Conservation (phyloP, 108 stramenopile species). For the Cyclotella sp. region DNA sequence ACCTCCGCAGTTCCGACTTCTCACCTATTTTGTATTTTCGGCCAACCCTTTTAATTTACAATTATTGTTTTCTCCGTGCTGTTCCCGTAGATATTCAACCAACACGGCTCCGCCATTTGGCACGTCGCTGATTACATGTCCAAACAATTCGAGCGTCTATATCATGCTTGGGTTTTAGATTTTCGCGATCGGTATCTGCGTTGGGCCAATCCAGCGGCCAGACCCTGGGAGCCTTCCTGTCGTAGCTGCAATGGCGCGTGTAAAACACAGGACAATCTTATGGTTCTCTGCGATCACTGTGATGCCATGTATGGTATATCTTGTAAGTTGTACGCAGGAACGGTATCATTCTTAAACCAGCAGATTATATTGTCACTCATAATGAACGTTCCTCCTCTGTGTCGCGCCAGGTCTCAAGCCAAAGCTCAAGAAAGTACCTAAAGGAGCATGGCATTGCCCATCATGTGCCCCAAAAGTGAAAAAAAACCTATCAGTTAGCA, state of each 20-base stretch:
- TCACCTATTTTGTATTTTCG: background rate
- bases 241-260: constrained; percentile 74
- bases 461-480: constrained; percentile 81
- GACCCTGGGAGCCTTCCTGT: constrained; percentile 90
- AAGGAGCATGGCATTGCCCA: constrained; percentile 87
- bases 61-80: too few species aligned
- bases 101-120: constrained; percentile 91
- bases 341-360: background rate
- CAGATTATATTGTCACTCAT: background rate
- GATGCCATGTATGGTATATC: constrained; percentile 80
- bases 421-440: constrained; percentile 77
- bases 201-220: constrained; percentile 80
- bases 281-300: constrained; percentile 92
- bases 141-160: constrained; percentile 90
- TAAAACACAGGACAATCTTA: constrained; percentile 66
- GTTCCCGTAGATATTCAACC: constrained; percentile 71
- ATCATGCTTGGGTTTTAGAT: constrained; percentile 90
- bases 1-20: background rate
- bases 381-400: background rate
- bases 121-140: constrained; percentile 94
- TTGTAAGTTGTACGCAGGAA: constrained; percentile 35
- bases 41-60: background rate
- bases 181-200: constrained; percentile 87
- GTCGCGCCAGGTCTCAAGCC: constrained; percentile 44
- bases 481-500: constrained; percentile 59